phyloP scores from a whole-genome alignment of 2,329 filamentous ascomycete species.

The Sclerotinia nivalis region DNA sequence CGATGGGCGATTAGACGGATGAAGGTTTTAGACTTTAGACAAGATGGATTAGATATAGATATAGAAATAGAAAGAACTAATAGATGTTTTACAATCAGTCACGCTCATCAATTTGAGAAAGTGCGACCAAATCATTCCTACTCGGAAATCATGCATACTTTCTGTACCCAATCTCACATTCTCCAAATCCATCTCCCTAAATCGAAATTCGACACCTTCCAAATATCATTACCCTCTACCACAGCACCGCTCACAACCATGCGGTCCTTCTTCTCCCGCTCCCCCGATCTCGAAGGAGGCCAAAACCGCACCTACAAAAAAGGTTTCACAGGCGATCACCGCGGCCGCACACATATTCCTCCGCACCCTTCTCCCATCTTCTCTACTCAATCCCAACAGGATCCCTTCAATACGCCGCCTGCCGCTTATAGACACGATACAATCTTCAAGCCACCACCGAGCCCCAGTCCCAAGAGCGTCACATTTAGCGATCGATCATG shows the following conservation, averaged over 20 bases:
- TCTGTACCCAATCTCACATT: not conserved
- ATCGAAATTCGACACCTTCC: not conserved
- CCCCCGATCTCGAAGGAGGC: conserved; percentile 16
- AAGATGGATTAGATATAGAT: not conserved
- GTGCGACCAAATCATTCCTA: not conserved
- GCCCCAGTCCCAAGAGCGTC: not conserved
- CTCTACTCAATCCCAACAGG: not conserved
- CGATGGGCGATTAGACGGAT: conserved; percentile 17
- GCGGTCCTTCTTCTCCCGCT: conserved; percentile 4
- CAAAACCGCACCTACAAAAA: conserved; percentile 2
- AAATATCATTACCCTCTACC: not conserved
- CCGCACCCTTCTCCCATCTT: not conserved
- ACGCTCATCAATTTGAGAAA: not conserved
- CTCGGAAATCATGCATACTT: too few species aligned
- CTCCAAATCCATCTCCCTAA: not conserved
- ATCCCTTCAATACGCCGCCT: not conserved
- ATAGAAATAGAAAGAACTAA: conserved; percentile 25
- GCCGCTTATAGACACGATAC: not conserved
- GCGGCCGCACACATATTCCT: not conserved
- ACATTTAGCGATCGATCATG: not conserved
- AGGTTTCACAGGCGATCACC: conserved; percentile 14
- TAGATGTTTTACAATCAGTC: conserved; percentile 18
- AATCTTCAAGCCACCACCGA: not conserved
- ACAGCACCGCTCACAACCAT: not conserved
- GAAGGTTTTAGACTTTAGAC: conserved; percentile 11